Conservation (phyloP, 2,329 filamentous ascomycete genomes). For the Pyrenochaeta sp. region DNA sequence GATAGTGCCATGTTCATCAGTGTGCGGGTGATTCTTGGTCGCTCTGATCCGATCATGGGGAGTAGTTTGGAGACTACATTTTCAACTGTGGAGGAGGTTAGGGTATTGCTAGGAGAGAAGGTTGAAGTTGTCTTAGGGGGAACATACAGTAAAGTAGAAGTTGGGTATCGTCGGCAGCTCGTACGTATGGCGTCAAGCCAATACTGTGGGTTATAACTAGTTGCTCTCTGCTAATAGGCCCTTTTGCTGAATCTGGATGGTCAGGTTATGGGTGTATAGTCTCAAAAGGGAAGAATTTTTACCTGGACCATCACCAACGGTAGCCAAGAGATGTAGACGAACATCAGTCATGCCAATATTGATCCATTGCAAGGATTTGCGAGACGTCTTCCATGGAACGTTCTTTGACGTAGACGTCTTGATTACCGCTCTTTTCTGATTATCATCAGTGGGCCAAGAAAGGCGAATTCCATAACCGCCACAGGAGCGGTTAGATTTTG, state of each 20-base stretch:
- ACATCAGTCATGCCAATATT: conserved; percentile 13
- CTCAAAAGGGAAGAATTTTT: not conserved
- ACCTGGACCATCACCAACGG: conserved; percentile 1
- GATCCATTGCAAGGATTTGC: conserved; percentile 2
- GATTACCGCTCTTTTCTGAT: conserved; percentile 1
- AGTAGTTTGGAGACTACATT: conserved; percentile 2
- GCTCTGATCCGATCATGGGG: conserved; percentile 6
- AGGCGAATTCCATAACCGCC: conserved; percentile 21
- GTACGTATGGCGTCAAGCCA: not conserved
- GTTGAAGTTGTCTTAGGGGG: too few species aligned
- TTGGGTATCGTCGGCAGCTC: not conserved
- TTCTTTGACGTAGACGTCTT: too few species aligned
- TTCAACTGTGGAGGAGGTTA: too few species aligned
- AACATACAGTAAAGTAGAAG: conserved; percentile 8
- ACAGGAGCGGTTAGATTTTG: conserved; percentile 14
- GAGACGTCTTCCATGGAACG: not conserved
- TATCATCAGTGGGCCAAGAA: conserved; percentile 7
- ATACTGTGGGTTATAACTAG: conserved; percentile 1
- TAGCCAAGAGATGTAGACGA: conserved; percentile 9
- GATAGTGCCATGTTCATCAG: conserved; percentile 4
- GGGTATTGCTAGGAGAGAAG: too few species aligned
- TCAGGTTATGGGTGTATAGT: not conserved
- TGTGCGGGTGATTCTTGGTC: not conserved
- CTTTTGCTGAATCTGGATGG: not conserved
- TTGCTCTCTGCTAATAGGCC: not conserved